A percentile compares a stretch with the other conserved stretches of the same genome.
These are phyloP conservation scores for Penicillium argentinense DNA, from an alignment of 495 filamentous ascomycete species.

Conservation along the genomic window DNA sequence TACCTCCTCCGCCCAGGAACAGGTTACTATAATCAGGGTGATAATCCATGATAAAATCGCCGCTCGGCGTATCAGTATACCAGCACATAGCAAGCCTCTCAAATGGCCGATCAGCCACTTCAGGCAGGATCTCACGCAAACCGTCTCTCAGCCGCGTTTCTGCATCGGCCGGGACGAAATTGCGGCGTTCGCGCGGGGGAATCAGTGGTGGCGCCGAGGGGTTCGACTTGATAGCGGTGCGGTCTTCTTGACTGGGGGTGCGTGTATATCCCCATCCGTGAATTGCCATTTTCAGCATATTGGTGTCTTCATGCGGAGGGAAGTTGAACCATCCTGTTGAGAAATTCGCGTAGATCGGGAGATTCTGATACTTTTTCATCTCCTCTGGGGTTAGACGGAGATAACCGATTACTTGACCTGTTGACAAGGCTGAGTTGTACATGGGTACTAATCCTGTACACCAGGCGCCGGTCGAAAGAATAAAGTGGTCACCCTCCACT, in stretches of 20 bases:
- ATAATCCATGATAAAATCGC: slow-evolving; percentile 24
- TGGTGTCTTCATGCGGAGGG: slow-evolving; percentile 54
- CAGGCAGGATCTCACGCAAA: slow-evolving; percentile 56
- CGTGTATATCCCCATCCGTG: slow-evolving; percentile 69
- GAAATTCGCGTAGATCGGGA: slow-evolving; percentile 59
- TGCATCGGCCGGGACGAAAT: slow-evolving; percentile 14
- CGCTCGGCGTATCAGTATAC: slow-evolving; percentile 25
- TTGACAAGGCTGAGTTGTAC: slow-evolving; percentile 61
- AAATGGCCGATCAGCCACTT: slow-evolving; percentile 58
- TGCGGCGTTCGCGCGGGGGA: slow-evolving; percentile 10
- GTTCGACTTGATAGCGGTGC: neutral
- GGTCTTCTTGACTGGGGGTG: neutral
- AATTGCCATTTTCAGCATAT: slow-evolving; percentile 68
- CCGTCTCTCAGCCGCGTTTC: slow-evolving; percentile 39
- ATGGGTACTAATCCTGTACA: slow-evolving; percentile 67
- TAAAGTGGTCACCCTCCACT: slow-evolving; percentile 51
- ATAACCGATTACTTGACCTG: slow-evolving; percentile 30
- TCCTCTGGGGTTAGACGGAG: slow-evolving; percentile 22
- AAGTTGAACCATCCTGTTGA: slow-evolving; percentile 72
- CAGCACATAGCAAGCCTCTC: slow-evolving; percentile 46
- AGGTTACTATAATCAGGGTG: slow-evolving; percentile 15
- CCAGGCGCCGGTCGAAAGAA: slow-evolving; percentile 67
- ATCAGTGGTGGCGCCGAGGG: slow-evolving; percentile 8
- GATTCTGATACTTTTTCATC: slow-evolving; percentile 8
- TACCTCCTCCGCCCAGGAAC: slow-evolving; percentile 14